A percentile compares a stretch with the other conserved stretches of the same genome.
Conservation (phyloP, 768 basidiomycete genomes). For the Psilocybe tampanensis region DNA sequence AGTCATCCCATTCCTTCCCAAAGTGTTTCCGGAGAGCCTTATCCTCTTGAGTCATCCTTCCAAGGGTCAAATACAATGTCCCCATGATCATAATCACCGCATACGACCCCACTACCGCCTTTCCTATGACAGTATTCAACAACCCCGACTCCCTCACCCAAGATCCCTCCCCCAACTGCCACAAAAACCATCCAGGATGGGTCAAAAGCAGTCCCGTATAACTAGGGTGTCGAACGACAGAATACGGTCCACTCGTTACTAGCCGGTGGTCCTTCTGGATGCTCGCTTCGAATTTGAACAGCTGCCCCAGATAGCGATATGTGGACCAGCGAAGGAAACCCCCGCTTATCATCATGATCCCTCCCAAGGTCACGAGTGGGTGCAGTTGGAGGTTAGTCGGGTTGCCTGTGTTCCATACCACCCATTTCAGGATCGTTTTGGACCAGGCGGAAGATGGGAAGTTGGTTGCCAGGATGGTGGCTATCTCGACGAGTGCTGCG, state of each 20-base stretch:
- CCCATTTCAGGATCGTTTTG: not conserved
- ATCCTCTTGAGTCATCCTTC: conserved; percentile 16
- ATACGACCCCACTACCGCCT: conserved; percentile 15
- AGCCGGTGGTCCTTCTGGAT: conserved; percentile 45
- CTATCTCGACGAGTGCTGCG: not conserved
- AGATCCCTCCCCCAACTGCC: conserved; percentile 35
- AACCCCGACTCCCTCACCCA: conserved; percentile 45
- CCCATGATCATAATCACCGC: conserved; percentile 9
- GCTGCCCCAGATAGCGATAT: conserved; percentile 17
- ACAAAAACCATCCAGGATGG: conserved; percentile 29
- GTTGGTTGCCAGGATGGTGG: not conserved
- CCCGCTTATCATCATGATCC: conserved; percentile 10
- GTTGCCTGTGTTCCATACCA: conserved; percentile 6
- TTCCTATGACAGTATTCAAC: conserved; percentile 31
- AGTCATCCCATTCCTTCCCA: conserved; percentile 43
- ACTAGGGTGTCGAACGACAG: conserved; percentile 37
- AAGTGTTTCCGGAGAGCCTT: conserved; percentile 33
- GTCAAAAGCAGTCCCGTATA: conserved; percentile 43
- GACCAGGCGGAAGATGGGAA: not conserved
- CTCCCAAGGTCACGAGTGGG: conserved; percentile 4
- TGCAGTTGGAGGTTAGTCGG: conserved; percentile 5
- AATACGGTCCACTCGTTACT: conserved; percentile 32
- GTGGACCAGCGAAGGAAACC: conserved; percentile 9
- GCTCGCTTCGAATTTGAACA: conserved; percentile 47
- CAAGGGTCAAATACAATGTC: conserved; percentile 14